A percentile compares a stretch with the other conserved stretches of the same genome.
These are phyloP conservation scores for Saccharomycopsis fermentans DNA, from an alignment of 805 yeast species.

Conservation along the genomic window DNA sequence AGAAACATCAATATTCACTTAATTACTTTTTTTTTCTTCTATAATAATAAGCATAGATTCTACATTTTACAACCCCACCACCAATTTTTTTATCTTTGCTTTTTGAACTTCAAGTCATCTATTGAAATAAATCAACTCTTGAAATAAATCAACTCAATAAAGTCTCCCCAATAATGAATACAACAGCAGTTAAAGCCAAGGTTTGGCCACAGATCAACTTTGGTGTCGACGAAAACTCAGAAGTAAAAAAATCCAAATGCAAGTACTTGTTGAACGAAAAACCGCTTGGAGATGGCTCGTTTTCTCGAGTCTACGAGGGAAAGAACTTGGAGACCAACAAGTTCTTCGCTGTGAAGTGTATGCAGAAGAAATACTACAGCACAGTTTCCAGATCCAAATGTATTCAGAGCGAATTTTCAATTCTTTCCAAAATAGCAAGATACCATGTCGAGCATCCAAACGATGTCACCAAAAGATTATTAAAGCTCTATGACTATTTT, in stretches of 20 bases:
- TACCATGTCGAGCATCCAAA: conserved; percentile 27
- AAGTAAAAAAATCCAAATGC: conserved; percentile 3
- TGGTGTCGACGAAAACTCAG: background rate
- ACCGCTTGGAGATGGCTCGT: conserved; percentile 37
- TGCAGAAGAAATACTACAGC: conserved; percentile 22
- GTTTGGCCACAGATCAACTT: conserved; percentile 14
- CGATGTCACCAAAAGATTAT: conserved; percentile 31
- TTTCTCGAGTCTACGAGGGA: conserved; percentile 41
- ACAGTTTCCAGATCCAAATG: conserved; percentile 25
- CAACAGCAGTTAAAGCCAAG: background rate
- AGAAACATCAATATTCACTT: too few relatives aligned
- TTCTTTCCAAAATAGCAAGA: conserved; percentile 40
- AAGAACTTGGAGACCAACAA: conserved; percentile 31
- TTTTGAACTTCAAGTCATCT: too few relatives aligned
- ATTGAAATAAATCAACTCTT: background rate
- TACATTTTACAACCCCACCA: too few relatives aligned
- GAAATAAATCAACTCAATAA: background rate
- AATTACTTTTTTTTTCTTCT: too few relatives aligned
- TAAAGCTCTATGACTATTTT: conserved; percentile 58
- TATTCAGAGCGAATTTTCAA: conserved; percentile 52
- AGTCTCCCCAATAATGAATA: background rate
- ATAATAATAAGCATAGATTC: too few relatives aligned
- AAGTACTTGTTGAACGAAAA: conserved; percentile 8
- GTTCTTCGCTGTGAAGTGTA: conserved; percentile 39
- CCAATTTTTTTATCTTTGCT: too few relatives aligned